Conservation (phyloP, 225 moss, liverwort and hornwort genomes). For the Physcomitrium patens region DNA sequence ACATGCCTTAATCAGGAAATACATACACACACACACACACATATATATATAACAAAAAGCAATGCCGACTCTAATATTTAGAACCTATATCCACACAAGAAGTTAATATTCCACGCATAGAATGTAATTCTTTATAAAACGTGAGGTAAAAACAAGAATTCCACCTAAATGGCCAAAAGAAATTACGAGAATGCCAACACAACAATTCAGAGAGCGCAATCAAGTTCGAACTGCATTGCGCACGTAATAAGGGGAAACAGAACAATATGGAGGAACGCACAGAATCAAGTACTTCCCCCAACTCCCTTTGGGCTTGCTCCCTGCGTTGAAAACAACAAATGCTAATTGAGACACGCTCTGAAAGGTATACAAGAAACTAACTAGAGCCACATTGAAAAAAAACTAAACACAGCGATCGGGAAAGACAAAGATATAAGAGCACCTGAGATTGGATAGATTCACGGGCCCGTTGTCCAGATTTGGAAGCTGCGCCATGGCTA, state of each 20-base stretch:
- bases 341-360: background rate
- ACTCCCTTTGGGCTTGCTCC: conserved; percentile 87
- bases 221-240: conserved; percentile 19
- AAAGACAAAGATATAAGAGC: conserved; percentile 5
- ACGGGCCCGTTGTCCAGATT: conserved; percentile 89
- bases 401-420: background rate
- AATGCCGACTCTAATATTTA: background rate
- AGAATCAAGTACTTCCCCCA: conserved; percentile 82
- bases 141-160: background rate
- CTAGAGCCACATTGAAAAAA: background rate
- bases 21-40: background rate
- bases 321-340: conserved; percentile 34
- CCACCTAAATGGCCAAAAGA: background rate
- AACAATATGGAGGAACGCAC: conserved; percentile 39
- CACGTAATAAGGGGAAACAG: background rate
- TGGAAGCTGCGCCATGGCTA: conserved; percentile 87
- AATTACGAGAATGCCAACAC: background rate
- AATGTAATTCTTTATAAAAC: conserved; percentile 13
- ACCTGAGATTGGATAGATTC: conserved; percentile 76
- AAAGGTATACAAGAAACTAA: background rate
- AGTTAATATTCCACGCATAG: background rate
- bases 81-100: background rate
- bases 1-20: conserved; percentile 9
- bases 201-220: background rate
- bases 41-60: too few relatives aligned